Base-by-base conservation (phyloP, 306 rosid species). In the Vigna angularis region DNA sequence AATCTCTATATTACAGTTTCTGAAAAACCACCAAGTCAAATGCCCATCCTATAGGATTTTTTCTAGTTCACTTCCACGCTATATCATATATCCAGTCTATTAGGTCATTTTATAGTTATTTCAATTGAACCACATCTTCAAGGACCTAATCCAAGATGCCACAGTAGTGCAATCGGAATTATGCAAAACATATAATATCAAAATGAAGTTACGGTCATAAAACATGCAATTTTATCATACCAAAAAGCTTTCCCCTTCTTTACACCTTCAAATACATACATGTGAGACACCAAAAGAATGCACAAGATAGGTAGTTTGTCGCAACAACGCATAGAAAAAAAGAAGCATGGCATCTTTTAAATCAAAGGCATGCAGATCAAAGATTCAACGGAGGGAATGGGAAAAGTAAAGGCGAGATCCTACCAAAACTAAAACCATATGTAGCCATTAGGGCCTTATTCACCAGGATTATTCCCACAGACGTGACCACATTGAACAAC, bases 401-500 rank as follows among this genome's bases (percentile, higher is more conserved):
- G 40, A 45, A 77, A 57, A 58, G 14, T 71, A n/a, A 18, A 0
- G 17, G 80, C 1, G 74, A 64, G 70, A 66, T 64, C 88, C 24
- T 80, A 90, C 97, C 97, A 34, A 92, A 92, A 84, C 82, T 90
- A 71, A 90, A 92, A 61, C 95, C 97, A 82, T 88, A 86, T 14
- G 82, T 87, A 61, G 95, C 95, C 97, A 92, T 92, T 70, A 92
- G 80, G 24, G 95, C 91, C 81, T 92, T 92, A 68, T 92, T 92
- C 79, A 88, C 97, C 68, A 92, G 86, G 76, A 92, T 92, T 50
- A 92, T 92, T 74, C 91, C 95, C 17, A 92, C 97, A 75, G 97
- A 92, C 8, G 95, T 92, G 73, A 92, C 97, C 9, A 92, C 93
- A 73, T 92, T 92, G 88, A 92, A 90, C 84, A 87, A 51, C 97